These are phyloP conservation scores for Solanum pinnatisectum DNA, from an alignment of 257 asterid species.

Conservation along the genomic window DNA sequence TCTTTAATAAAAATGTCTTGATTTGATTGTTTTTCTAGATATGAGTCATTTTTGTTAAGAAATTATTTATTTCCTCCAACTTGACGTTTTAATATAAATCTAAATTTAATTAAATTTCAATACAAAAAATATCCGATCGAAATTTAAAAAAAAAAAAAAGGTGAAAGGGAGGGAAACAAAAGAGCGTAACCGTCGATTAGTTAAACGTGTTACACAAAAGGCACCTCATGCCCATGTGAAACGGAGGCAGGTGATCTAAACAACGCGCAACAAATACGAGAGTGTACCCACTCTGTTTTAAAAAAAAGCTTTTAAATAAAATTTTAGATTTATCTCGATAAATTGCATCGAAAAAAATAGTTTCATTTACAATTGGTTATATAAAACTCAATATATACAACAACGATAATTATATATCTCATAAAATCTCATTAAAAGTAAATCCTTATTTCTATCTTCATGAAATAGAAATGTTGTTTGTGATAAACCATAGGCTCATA, in stretches of 20 bases:
- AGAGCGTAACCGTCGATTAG: neutral
- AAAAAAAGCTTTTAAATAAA: neutral
- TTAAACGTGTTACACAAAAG: neutral
- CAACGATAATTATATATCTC: too few species aligned
- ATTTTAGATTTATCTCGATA: neutral
- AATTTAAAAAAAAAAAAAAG: too few species aligned
- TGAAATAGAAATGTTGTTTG: too few species aligned
- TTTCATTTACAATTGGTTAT: neutral
- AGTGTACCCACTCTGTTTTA: neutral
- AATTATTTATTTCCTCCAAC: neutral
- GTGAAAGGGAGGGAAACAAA: neutral
- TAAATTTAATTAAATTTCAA: neutral
- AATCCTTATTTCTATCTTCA: too few species aligned
- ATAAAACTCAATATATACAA: neutral
- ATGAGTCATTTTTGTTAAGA: too few species aligned
- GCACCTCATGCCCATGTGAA: neutral
- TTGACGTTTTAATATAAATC: fast-evolving
- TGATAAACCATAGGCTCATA: neutral
- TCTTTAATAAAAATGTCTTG: neutral
- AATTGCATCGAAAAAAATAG: neutral
- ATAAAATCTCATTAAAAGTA: too few species aligned
- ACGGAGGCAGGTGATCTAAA: neutral
- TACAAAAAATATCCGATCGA: fast-evolving
- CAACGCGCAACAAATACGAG: neutral
- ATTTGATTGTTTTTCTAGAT: neutral